Conservation (phyloP, 148 eudicot species). For the Vaccinium myrtillus region DNA sequence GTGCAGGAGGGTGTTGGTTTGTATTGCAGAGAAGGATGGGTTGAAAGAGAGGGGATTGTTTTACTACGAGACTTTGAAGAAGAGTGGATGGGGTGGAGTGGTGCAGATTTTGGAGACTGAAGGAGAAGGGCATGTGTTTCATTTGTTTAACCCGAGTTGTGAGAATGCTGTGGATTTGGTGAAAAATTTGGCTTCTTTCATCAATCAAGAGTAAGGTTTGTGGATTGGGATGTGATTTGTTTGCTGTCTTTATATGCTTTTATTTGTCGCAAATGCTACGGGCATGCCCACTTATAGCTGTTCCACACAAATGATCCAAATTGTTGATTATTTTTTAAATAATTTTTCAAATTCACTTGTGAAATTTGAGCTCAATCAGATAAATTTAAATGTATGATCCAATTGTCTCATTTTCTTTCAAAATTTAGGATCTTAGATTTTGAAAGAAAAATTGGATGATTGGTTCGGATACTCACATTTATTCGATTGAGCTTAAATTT, state of each 20-base stretch:
- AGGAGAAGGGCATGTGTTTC: constrained; percentile 35
- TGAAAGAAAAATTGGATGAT: too few relatives aligned
- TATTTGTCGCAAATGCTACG: too few relatives aligned
- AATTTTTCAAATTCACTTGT: too few relatives aligned
- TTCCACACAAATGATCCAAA: too few relatives aligned
- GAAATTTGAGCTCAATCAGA: too few relatives aligned
- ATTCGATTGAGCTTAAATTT: too few relatives aligned
- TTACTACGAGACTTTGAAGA: constrained; percentile 19
- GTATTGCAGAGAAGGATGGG: constrained; percentile 22
- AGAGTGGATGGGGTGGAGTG: constrained; percentile 34
- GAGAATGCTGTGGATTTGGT: constrained; percentile 21
- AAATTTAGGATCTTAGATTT: too few relatives aligned
- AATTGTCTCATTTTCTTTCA: too few relatives aligned
- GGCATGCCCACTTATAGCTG: too few relatives aligned
- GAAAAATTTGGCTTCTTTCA: constrained; percentile 10
- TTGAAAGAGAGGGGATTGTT: constrained; percentile 28
- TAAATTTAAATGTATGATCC: too few relatives aligned
- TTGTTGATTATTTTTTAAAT: too few relatives aligned
- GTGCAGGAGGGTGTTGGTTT: constrained; percentile 23
- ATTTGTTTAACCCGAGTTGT: constrained; percentile 19
- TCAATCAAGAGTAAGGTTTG: neutral
- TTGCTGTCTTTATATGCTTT: neutral
- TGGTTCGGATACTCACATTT: too few relatives aligned
- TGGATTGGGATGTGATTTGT: neutral
- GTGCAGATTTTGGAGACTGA: constrained; percentile 21